Evolutionary conservation across 805 yeast species (phyloP).

Genomic region (Starmerella bombicola): DNA sequence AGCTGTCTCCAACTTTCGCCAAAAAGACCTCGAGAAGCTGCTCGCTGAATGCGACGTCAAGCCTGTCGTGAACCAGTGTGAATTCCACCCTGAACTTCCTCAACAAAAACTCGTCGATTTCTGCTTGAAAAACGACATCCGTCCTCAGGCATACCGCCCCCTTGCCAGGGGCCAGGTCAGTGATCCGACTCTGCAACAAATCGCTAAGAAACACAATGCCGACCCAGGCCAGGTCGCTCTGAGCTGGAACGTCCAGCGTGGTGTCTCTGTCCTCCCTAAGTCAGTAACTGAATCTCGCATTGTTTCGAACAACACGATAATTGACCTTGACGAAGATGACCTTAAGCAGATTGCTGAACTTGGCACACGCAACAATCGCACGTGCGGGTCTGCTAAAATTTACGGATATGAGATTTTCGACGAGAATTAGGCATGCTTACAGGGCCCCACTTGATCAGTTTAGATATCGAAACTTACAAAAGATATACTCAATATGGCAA

Average conservation of each 20-base stretch:
- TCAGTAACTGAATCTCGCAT: conserved; percentile 59
- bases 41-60: conserved; percentile 36
- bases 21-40: conserved; percentile 39
- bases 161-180: conserved; percentile 48
- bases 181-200: conserved; percentile 35
- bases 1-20: conserved; percentile 61
- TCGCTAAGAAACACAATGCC: conserved; percentile 46
- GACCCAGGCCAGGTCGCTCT: conserved; percentile 45
- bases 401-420: conserved; percentile 16
- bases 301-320: conserved; percentile 31
- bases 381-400: conserved; percentile 5
- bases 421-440: not conserved
- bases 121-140: conserved; percentile 41
- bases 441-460: not conserved
- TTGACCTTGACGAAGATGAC: conserved; percentile 35
- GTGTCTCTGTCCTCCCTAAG: conserved; percentile 54
- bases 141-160: conserved; percentile 65
- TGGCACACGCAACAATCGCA: conserved; percentile 21
- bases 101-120: conserved; percentile 47
- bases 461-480: not conserved
- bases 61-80: conserved; percentile 65
- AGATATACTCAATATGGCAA: too few species aligned
- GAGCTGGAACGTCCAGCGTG: conserved; percentile 53
- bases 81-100: conserved; percentile 59
- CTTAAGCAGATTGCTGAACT: conserved; percentile 26